Evolutionary conservation across 2,329 filamentous ascomycete genomes (phyloP), one percentile per base, ranked within the genome.

Genomic region (Ophiocordyceps robertsii): DNA sequence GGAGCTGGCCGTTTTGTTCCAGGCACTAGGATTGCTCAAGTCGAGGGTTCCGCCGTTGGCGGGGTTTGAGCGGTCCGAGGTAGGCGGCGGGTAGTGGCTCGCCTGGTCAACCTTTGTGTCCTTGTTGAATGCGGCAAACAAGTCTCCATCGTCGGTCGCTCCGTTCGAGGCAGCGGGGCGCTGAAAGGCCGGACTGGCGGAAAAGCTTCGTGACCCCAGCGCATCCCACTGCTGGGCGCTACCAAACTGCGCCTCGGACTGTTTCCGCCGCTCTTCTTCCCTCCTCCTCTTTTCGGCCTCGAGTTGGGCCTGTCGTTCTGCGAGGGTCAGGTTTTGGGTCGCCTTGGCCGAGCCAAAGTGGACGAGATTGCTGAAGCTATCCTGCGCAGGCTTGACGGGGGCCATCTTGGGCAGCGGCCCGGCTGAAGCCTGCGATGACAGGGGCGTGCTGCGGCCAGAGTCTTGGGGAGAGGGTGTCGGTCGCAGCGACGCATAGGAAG

Each of bases 331-430:
- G 49, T 83, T 92, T 59, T 79, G 82, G 29, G 72, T 75, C 42
- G 65, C 63, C 58, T 80, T 80, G 40, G 72, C 65, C 6, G 58
- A 51, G 14, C 59, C 60, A 53, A 82, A 78, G 50, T 72, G 78
- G 47, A 88, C 69, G 41, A 92, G 67, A 53, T 80, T 83, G 54
- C 84, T 84, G 63, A 92, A 92, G 66, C 82, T 87, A 56, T 92
- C 85, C 38, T 72, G 64, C 6, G 73, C 61, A 31, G 78, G 54
- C 51, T 74, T 83, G 4, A 63, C 45, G 2, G 65, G 50, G 12
- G 69, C 62, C 4, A 56, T 61, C 48, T 66, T 78, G 59, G 59
- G 61, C 45, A 49, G 62, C 41, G 63, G 56, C 31, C 46, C 49
- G 5, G 68, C 67, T 14, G 70, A 70, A 6, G 56, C 63, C 41